Conservation (phyloP, 169 alveolate genomes). For the Plasmodium coatneyi region DNA sequence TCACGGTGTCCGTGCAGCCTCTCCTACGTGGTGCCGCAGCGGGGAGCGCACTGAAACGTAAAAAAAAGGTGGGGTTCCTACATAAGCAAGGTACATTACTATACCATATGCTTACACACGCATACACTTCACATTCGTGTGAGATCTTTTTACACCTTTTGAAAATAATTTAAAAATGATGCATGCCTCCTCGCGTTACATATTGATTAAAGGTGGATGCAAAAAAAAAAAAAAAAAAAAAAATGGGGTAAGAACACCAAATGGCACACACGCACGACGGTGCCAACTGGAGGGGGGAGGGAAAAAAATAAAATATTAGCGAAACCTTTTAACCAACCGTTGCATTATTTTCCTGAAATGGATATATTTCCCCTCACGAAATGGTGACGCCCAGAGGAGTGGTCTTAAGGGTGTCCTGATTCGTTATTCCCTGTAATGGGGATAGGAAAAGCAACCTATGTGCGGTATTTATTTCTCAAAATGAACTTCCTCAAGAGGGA, state of each 20-base stretch:
- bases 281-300: neutral
- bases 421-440: neutral
- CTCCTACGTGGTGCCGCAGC: neutral
- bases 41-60: neutral
- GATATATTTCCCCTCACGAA: neutral
- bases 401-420: neutral
- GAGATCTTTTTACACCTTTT: neutral
- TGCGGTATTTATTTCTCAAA: neutral
- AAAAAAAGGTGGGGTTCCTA: neutral
- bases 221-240: no score
- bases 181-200: neutral
- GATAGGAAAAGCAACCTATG: neutral
- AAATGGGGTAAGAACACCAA: neutral
- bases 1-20: neutral
- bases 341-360: neutral
- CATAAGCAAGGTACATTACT: neutral
- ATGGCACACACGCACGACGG: neutral
- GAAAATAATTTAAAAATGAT: neutral
- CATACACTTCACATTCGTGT: neutral
- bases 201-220: neutral
- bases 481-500: neutral
- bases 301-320: neutral
- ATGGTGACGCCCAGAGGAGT: neutral
- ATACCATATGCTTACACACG: neutral
- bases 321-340: neutral